phyloP scores from a whole-genome alignment of 495 filamentous ascomycete genomes.

The Aspergillus biplanus region DNA sequence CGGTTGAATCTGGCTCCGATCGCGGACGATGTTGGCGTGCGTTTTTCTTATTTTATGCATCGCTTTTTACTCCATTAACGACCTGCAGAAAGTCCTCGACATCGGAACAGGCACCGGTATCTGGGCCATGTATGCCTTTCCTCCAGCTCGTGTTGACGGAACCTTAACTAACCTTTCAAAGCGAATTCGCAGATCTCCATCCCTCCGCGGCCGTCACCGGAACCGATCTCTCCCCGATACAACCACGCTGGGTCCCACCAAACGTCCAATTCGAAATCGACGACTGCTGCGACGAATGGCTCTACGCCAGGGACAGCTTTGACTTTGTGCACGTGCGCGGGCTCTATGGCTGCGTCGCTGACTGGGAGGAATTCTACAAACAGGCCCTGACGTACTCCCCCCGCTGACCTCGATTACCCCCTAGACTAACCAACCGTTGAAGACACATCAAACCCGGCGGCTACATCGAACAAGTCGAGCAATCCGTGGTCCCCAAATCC shows the following conservation, averaged over 20 bases:
- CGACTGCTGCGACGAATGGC: slow-evolving; percentile 19
- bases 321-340: slow-evolving; percentile 21
- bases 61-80: too few relatives aligned
- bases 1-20: slow-evolving; percentile 18
- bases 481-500: slow-evolving; percentile 33
- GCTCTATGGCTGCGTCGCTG: slow-evolving; percentile 15
- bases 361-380: slow-evolving; percentile 14
- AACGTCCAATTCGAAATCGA: slow-evolving; percentile 25
- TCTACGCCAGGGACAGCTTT: slow-evolving; percentile 13
- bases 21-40: not conserved
- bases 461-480: slow-evolving; percentile 46
- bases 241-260: slow-evolving; percentile 21
- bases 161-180: not conserved
- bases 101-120: slow-evolving; percentile 22
- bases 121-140: slow-evolving; percentile 17
- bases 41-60: too few relatives aligned
- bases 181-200: slow-evolving; percentile 23
- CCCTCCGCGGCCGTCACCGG: slow-evolving; percentile 30
- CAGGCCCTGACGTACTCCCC: slow-evolving; percentile 6
- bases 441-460: slow-evolving; percentile 48
- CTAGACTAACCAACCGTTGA: too few relatives aligned
- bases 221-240: slow-evolving; percentile 21
- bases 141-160: not conserved
- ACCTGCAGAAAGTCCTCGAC: slow-evolving; percentile 25
- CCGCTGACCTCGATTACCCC: too few relatives aligned